A percentile compares a stretch with the other conserved stretches of the same genome.
These are phyloP conservation scores for Xylariaceae sp. DNA, from an alignment of 2,329 filamentous ascomycete genomes.

Conservation along the genomic window DNA sequence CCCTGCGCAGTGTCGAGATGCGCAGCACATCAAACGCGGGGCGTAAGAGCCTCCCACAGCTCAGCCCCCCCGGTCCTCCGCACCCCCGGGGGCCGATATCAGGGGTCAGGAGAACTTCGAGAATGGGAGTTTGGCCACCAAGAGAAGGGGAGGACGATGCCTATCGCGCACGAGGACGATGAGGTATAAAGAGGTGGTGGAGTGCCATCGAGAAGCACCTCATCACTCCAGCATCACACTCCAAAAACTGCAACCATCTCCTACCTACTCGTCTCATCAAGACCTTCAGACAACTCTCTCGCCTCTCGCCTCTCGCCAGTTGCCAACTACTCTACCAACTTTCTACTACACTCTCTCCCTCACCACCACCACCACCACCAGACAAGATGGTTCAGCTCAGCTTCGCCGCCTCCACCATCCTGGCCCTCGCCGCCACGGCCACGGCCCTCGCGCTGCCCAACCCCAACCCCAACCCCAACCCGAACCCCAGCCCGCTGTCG, in stretches of 20 bases:
- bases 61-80: not conserved
- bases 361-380: constrained; percentile 3
- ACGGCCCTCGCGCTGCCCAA: constrained; percentile 4
- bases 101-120: not conserved
- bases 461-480: constrained; percentile 3
- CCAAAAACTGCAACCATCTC: not conserved
- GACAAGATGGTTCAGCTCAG: constrained; percentile 17
- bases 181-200: not conserved
- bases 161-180: not conserved
- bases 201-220: not conserved
- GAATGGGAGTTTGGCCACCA: not conserved
- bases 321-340: not conserved
- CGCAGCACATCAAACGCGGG: constrained; percentile 2
- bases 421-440: constrained; percentile 4
- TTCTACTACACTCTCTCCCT: not conserved
- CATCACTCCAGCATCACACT: not conserved
- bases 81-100: not conserved
- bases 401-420: constrained; percentile 13
- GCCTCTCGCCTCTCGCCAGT: not conserved
- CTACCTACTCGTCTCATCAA: not conserved
- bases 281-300: not conserved
- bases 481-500: not conserved
- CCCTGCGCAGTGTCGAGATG: too few relatives aligned
- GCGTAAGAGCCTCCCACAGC: not conserved
- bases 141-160: too few relatives aligned